phyloP scores from a whole-genome alignment of 2,329 filamentous ascomycete genomes.

The Moelleriella libera region DNA sequence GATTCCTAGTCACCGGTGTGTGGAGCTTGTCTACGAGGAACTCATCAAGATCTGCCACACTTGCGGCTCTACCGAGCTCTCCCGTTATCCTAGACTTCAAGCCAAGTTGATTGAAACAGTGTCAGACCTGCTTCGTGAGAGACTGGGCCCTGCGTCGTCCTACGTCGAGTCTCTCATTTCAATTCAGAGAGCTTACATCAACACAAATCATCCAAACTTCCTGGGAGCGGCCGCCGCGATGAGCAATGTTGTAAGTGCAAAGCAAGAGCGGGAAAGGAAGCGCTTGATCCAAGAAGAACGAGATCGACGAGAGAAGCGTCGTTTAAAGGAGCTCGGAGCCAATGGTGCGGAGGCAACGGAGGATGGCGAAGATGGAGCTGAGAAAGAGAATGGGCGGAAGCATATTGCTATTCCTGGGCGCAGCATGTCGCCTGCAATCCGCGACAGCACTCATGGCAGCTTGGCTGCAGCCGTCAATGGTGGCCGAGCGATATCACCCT shows the following conservation, averaged over 20 bases:
- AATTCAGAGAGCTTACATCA: conserved; percentile 96
- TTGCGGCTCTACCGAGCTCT: conserved; percentile 87
- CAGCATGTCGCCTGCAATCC: conserved; percentile 72
- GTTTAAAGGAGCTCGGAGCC: conserved; percentile 70
- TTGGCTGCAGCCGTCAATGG: conserved; percentile 57
- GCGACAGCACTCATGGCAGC: conserved; percentile 47
- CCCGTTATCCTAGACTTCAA: conserved; percentile 82
- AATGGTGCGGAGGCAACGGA: conserved; percentile 65
- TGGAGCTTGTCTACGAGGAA: conserved; percentile 96
- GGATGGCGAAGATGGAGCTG: conserved; percentile 40
- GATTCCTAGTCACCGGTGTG: conserved; percentile 86
- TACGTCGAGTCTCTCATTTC: conserved; percentile 96
- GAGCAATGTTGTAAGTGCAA: conserved; percentile 89
- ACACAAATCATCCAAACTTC: conserved; percentile 98
- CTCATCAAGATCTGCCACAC: conserved; percentile 99
- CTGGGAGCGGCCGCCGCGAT: conserved; percentile 92
- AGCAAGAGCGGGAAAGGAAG: conserved; percentile 87
- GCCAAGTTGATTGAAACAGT: conserved; percentile 97
- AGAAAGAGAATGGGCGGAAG: conserved; percentile 34
- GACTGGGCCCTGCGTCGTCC: conserved; percentile 72
- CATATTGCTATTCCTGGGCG: conserved; percentile 34
- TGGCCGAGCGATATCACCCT: conserved; percentile 20
- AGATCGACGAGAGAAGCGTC: conserved; percentile 69
- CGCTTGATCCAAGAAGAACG: conserved; percentile 67
- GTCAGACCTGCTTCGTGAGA: conserved; percentile 84